These are phyloP conservation scores for Fusarium caatingaense DNA, from an alignment of 2,329 filamentous ascomycete genomes.

Conservation along the genomic window DNA sequence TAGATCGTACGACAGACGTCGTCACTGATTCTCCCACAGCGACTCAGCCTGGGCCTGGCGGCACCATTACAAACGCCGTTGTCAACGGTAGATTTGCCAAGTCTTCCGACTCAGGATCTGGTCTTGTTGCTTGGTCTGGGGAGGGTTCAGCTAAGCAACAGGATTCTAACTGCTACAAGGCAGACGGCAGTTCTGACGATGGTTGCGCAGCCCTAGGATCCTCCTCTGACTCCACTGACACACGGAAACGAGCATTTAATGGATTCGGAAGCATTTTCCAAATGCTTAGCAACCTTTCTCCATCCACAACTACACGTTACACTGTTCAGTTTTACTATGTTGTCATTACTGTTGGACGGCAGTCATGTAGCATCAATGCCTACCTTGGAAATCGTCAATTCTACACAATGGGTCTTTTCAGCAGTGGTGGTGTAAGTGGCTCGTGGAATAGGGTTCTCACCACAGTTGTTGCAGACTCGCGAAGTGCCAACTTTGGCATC, in stretches of 20 bases:
- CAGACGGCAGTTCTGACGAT: constrained; percentile 4
- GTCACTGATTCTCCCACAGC: neutral
- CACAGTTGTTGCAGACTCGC: neutral
- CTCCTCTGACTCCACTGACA: neutral
- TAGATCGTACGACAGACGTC: neutral
- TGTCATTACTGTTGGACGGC: neutral
- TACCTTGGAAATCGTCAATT: neutral
- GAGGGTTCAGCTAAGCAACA: neutral
- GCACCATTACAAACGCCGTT: neutral
- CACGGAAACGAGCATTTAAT: neutral
- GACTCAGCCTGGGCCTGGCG: neutral
- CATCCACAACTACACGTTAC: neutral
- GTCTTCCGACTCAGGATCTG: neutral
- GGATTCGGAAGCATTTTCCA: constrained; percentile 9
- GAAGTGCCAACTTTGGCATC: constrained; percentile 8
- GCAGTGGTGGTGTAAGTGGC: neutral
- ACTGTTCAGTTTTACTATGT: constrained; percentile 24
- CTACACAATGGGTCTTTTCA: neutral
- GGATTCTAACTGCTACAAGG: constrained; percentile 6
- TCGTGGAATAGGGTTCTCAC: constrained; percentile 14
- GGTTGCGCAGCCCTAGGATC: constrained; percentile 15
- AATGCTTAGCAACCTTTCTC: neutral
- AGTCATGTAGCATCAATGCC: neutral
- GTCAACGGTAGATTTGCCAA: neutral
- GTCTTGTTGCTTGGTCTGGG: neutral